Evolutionary conservation across 1,284 basidiomycete species (phyloP).

Genomic region (Somion occarium): DNA sequence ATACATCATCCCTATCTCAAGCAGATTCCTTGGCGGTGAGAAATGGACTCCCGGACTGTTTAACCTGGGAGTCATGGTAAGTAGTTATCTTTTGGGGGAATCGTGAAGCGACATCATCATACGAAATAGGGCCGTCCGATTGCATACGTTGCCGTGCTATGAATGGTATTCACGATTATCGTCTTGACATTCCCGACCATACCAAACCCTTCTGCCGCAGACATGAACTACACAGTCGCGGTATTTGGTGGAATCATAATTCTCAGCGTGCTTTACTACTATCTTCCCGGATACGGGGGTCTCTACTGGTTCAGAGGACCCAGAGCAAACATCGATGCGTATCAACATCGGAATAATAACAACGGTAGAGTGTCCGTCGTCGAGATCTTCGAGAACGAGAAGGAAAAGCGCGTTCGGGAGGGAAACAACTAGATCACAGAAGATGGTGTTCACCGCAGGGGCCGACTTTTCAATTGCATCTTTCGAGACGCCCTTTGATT

Average conservation of each 20-base stretch:
- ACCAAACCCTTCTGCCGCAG: slow-evolving; percentile 37
- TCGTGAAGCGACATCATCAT: not conserved
- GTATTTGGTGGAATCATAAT: slow-evolving; percentile 54
- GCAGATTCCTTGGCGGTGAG: slow-evolving; percentile 29
- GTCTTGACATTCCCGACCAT: slow-evolving; percentile 61
- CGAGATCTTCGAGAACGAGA: not conserved
- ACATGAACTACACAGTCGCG: slow-evolving; percentile 68
- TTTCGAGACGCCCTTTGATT: too few species aligned
- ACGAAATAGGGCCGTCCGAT: slow-evolving; percentile 52
- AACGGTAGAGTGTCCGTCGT: not conserved
- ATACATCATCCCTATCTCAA: slow-evolving; percentile 39
- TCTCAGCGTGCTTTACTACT: slow-evolving; percentile 59
- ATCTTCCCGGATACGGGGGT: slow-evolving; percentile 64
- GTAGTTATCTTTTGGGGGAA: slow-evolving; percentile 21
- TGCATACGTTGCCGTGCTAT: slow-evolving; percentile 45
- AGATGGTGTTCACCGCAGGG: too few species aligned
- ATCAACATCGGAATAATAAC: not conserved
- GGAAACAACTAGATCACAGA: not conserved
- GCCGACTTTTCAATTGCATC: too few species aligned
- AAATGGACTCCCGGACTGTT: slow-evolving; percentile 65
- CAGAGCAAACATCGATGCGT: slow-evolving; percentile 33
- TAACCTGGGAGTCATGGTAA: slow-evolving; percentile 51
- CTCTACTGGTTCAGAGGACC: slow-evolving; percentile 68
- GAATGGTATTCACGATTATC: slow-evolving; percentile 57
- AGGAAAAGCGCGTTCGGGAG: too few species aligned